Evolutionary conservation across 495 filamentous ascomycete species (phyloP).

Genomic region (Cercophora scortea): DNA sequence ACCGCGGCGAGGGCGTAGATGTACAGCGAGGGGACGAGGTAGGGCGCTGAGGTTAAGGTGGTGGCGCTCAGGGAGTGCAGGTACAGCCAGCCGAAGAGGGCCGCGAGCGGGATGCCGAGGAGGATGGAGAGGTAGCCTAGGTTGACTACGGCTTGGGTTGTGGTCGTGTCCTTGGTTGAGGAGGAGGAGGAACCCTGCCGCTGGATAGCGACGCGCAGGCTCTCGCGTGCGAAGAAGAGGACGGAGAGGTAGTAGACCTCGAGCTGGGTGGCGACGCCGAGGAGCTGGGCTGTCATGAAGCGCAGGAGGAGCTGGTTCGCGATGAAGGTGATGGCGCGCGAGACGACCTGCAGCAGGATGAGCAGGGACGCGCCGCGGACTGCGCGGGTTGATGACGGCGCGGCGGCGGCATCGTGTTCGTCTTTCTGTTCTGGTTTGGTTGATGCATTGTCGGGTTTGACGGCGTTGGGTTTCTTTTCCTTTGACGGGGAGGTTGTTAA

Average conservation of each 20-base stretch:
- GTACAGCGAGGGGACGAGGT: slow-evolving; percentile 53
- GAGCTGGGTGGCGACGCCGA: slow-evolving; percentile 80
- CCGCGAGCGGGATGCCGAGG: slow-evolving; percentile 58
- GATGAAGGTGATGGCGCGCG: slow-evolving; percentile 77
- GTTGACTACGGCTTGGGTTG: slow-evolving; percentile 69
- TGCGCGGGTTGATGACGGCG: slow-evolving; percentile 11
- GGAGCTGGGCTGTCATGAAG: slow-evolving; percentile 70
- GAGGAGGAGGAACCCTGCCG: slow-evolving; percentile 45
- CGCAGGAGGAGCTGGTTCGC: slow-evolving; percentile 87
- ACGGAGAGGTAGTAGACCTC: slow-evolving; percentile 85
- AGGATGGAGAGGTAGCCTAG: slow-evolving; percentile 70
- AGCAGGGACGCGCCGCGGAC: slow-evolving; percentile 68
- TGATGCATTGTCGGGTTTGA: too few species aligned
- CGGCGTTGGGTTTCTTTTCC: too few species aligned
- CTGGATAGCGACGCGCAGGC: slow-evolving; percentile 76
- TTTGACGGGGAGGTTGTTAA: too few species aligned
- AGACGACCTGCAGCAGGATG: slow-evolving; percentile 76
- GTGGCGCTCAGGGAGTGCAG: slow-evolving; percentile 41
- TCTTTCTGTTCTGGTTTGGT: too few species aligned
- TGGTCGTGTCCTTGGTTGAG: slow-evolving; percentile 6
- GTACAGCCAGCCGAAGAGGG: slow-evolving; percentile 58
- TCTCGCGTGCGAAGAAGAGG: slow-evolving; percentile 87
- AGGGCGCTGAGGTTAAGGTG: slow-evolving; percentile 51
- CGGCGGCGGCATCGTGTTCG: too few species aligned
- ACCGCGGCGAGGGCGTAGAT: slow-evolving; percentile 70